Percentiles rank a stretch among this genome's conserved stretches.
phyloP scores from a whole-genome alignment of 108 stramenopile species.

The Cyclotella atomus region DNA sequence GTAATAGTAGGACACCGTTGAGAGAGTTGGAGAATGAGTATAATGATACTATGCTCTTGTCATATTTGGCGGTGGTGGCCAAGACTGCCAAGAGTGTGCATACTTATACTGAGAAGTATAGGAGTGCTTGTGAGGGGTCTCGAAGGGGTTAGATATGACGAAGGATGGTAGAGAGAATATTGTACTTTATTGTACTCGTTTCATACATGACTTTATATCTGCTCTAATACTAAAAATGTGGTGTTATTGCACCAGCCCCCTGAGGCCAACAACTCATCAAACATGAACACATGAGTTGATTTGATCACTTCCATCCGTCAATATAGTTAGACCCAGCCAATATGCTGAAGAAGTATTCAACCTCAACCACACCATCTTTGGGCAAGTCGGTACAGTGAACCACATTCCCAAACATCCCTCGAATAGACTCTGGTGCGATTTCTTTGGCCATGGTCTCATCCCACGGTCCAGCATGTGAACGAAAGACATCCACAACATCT shows the following conservation, averaged over 20 bases:
- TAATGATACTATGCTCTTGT: constrained; percentile 49
- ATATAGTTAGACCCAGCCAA: constrained; percentile 18
- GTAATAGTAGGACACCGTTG: constrained; percentile 13
- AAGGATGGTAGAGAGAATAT: neutral
- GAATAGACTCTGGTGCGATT: constrained; percentile 57
- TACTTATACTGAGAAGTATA: constrained; percentile 77
- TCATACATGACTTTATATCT: too few relatives aligned
- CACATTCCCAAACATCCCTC: constrained; percentile 84
- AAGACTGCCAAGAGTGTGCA: constrained; percentile 66
- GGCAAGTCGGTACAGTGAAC: constrained; percentile 88
- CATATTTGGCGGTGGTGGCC: constrained; percentile 65
- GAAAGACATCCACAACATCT: constrained; percentile 59
- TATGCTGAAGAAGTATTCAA: constrained; percentile 76
- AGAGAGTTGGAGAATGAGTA: constrained; percentile 52
- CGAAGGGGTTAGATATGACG: neutral
- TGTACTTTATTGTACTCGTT: too few relatives aligned
- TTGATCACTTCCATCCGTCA: constrained; percentile 15
- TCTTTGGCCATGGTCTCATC: constrained; percentile 80
- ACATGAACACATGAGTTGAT: neutral
- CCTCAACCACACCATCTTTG: constrained; percentile 71
- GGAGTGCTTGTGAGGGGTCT: constrained; percentile 28
- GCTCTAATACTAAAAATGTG: too few relatives aligned
- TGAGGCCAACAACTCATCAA: too few relatives aligned
- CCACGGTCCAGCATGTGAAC: constrained; percentile 74
- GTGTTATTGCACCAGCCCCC: too few relatives aligned